Conservation (phyloP, 768 basidiomycete species). For the Boletales sp. region DNA sequence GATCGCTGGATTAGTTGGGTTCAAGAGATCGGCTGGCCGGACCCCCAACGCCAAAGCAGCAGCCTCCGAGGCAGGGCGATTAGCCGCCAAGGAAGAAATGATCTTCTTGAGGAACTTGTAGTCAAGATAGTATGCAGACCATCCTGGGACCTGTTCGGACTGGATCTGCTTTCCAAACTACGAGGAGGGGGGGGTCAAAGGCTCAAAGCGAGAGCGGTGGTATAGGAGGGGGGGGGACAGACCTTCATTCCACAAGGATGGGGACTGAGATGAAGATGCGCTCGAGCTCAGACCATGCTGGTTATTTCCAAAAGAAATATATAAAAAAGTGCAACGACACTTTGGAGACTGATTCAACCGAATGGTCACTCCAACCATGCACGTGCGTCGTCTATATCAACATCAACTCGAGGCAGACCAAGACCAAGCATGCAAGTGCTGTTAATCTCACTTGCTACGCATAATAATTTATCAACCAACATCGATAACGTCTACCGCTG, state of each 20-base stretch:
- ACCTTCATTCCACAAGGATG: slow-evolving; percentile 31
- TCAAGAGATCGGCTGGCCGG: slow-evolving; percentile 57
- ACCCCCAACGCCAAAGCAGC: slow-evolving; percentile 81
- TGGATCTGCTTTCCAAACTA: slow-evolving; percentile 99
- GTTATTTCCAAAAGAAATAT: slow-evolving; percentile 11
- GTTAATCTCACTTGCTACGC: background rate
- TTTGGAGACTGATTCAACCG: slow-evolving; percentile 7
- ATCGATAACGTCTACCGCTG: slow-evolving; percentile 3
- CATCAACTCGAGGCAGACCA: too few relatives aligned
- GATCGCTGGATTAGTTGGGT: slow-evolving; percentile 32
- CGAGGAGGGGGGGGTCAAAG: too few relatives aligned
- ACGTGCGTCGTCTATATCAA: slow-evolving; percentile 19
- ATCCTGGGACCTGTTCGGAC: slow-evolving; percentile 94
- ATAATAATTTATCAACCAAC: background rate
- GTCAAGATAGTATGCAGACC: slow-evolving; percentile 93
- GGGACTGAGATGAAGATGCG: slow-evolving; percentile 7
- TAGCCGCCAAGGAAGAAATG: slow-evolving; percentile 89
- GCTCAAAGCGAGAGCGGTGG: background rate
- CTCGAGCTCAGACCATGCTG: slow-evolving; percentile 27
- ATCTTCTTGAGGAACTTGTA: slow-evolving; percentile 99
- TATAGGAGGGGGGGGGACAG: slow-evolving; percentile 1
- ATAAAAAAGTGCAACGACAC: slow-evolving; percentile 6
- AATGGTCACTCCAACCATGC: slow-evolving; percentile 5
- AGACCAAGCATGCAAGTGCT: too few relatives aligned
- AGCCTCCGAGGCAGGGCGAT: slow-evolving; percentile 87